phyloP scores from a whole-genome alignment of 148 eudicot genomes.

The Nyssa sinensis region DNA sequence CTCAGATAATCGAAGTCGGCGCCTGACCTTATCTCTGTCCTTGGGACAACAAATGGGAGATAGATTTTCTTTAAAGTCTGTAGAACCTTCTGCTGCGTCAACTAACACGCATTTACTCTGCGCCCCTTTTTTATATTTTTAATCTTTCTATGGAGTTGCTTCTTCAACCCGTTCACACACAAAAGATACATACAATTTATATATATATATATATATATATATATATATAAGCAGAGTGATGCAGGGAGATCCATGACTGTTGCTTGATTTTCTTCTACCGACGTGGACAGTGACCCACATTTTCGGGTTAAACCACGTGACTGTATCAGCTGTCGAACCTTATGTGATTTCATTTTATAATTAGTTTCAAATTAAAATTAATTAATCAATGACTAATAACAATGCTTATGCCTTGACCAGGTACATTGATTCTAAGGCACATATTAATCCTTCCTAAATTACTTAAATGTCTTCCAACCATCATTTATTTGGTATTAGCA shows the following conservation, averaged over 20 bases:
- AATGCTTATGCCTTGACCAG: too few species aligned
- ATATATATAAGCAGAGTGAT: neutral
- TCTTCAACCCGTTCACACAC: slow-evolving; percentile 11
- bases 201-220: neutral
- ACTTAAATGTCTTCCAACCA: too few species aligned
- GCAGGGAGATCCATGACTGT: slow-evolving; percentile 12
- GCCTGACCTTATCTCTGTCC: too few species aligned
- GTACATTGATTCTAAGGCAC: too few species aligned
- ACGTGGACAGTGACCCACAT: slow-evolving; percentile 13
- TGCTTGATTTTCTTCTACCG: slow-evolving; percentile 18
- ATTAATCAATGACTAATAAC: too few species aligned
- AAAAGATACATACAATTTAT: neutral
- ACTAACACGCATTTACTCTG: slow-evolving; percentile 6
- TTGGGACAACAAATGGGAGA: neutral
- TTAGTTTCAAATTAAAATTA: neutral
- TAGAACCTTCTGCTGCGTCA: slow-evolving; percentile 6
- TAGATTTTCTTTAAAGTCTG: neutral
- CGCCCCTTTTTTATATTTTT: neutral
- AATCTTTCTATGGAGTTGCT: neutral
- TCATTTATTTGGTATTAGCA: too few species aligned
- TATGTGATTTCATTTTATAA: neutral
- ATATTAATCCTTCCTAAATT: too few species aligned
- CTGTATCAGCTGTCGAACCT: neutral
- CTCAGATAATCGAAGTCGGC: too few species aligned
- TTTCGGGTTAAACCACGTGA: slow-evolving; percentile 22